Base-by-base conservation (phyloP, 2,329 filamentous ascomycete genomes). In the Fusarium odoratissimum region DNA sequence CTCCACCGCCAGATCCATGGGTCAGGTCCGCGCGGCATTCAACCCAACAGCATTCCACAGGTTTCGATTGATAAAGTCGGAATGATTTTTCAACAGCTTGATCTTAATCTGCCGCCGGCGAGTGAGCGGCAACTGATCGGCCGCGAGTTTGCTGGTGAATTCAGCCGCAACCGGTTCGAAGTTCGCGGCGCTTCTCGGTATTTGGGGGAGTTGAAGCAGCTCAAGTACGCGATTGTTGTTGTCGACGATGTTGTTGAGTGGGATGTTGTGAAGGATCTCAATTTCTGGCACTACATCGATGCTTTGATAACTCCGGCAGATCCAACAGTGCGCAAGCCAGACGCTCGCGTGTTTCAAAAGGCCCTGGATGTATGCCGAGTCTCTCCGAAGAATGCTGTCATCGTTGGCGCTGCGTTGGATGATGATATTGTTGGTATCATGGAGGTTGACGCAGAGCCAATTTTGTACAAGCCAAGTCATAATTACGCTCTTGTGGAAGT, bases 21-120 rank as follows among this genome's bases (percentile, higher is more conserved):
- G 7, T 6, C 10, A n/a, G 9, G 3, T 2, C 0, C 12, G 6
- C 21, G 6, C 5, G n/a, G n/a, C 1, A 6, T 8, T 25, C 41
- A 7, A 11, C n/a, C 7, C 10, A 19, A 19, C 17, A 25, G 5
- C 16, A 2, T 5, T 17, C 14, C n/a, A 2, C 40, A 23, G 9
- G n/a, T 3, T 10, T 12, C 11, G 23, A 14, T 3, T 3, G 23
- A 25, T 4, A 45, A 45, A 21, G 28, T 49, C 5, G 8, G 11
- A 3, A 13, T 31, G 28, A 9, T 49, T 1, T 49, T 49, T 8
- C 28, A 8, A 7, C 21, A 31, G 8, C 46, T 49, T 5, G n/a
- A 31, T 5, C 46, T 49, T 8, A 9, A 17, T 0, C 21, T 8
- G 7, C 45, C 45, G 3, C 17, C 45, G 3, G 0, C 1, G 3